Conservation (phyloP, 345 rosid species). For the Acer negundo region DNA sequence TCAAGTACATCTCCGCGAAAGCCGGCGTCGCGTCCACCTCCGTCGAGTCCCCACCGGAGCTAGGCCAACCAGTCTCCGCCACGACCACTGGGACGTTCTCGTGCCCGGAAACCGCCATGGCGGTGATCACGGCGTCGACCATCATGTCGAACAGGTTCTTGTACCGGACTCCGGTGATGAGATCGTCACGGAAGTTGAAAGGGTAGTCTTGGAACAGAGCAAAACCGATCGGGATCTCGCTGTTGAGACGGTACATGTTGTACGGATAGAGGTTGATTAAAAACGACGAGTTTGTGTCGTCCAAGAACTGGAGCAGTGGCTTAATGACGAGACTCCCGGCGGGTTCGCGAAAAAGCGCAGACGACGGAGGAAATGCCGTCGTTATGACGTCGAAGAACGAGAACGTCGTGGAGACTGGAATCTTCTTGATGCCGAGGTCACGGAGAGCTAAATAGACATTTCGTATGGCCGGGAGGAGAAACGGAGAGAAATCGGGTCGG, state of each 20-base stretch:
- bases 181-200: constrained; percentile 77
- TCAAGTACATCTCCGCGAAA: constrained; percentile 69
- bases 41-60: constrained; percentile 47
- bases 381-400: constrained; percentile 71
- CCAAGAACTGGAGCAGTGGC: constrained; percentile 78
- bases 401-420: constrained; percentile 80
- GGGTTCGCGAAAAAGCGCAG: constrained; percentile 71
- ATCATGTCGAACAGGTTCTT: constrained; percentile 87
- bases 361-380: constrained; percentile 80
- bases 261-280: constrained; percentile 80
- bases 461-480: constrained; percentile 68
- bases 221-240: constrained; percentile 78
- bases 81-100: constrained; percentile 75
- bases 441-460: constrained; percentile 56
- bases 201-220: constrained; percentile 80
- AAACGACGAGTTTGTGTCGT: constrained; percentile 74
- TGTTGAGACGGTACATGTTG: constrained; percentile 64
- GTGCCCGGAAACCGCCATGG: constrained; percentile 81
- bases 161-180: constrained; percentile 77
- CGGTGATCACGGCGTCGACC: constrained; percentile 73
- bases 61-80: constrained; percentile 96
- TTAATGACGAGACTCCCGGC: constrained; percentile 49
- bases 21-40: constrained; percentile 74
- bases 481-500: constrained; percentile 43
- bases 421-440: constrained; percentile 62